These are phyloP conservation scores for Grosmannia clavigera DNA, from an alignment of 2,329 filamentous ascomycete genomes.

Conservation along the genomic window DNA sequence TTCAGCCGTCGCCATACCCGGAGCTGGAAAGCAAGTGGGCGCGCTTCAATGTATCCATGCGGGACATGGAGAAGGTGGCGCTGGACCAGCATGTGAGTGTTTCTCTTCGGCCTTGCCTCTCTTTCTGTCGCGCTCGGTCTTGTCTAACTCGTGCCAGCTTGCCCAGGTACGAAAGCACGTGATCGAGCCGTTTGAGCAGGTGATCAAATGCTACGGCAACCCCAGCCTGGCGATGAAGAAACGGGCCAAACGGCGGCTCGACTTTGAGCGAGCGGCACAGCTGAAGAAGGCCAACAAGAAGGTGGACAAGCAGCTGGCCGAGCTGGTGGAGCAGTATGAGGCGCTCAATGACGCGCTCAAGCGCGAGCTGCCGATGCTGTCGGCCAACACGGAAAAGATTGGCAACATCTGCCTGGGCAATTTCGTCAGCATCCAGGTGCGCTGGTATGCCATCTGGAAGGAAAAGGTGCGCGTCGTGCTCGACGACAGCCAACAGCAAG, in stretches of 20 bases:
- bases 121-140: not conserved
- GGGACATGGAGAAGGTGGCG: slow-evolving; percentile 72
- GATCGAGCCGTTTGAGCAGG: slow-evolving; percentile 49
- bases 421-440: slow-evolving; percentile 71
- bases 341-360: slow-evolving; percentile 89
- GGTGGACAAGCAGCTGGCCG: slow-evolving; percentile 70
- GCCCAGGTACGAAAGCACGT: slow-evolving; percentile 65
- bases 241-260: slow-evolving; percentile 79
- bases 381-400: slow-evolving; percentile 66
- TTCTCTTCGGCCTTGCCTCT: not conserved
- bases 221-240: slow-evolving; percentile 88
- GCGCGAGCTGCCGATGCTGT: slow-evolving; percentile 79
- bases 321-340: slow-evolving; percentile 78
- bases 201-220: slow-evolving; percentile 50
- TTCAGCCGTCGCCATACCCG: slow-evolving; percentile 59
- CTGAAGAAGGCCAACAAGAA: slow-evolving; percentile 73
- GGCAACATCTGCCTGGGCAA: slow-evolving; percentile 73
- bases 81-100: slow-evolving; percentile 45
- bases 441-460: slow-evolving; percentile 75
- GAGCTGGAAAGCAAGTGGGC: slow-evolving; percentile 93
- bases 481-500: slow-evolving; percentile 36
- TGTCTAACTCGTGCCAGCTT: slow-evolving; percentile 27
- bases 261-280: slow-evolving; percentile 73
- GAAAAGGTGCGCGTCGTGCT: slow-evolving; percentile 70
- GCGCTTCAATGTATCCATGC: slow-evolving; percentile 74